Conservation (phyloP, 257 asterid genomes). For the Rauvolfia tetraphylla region DNA sequence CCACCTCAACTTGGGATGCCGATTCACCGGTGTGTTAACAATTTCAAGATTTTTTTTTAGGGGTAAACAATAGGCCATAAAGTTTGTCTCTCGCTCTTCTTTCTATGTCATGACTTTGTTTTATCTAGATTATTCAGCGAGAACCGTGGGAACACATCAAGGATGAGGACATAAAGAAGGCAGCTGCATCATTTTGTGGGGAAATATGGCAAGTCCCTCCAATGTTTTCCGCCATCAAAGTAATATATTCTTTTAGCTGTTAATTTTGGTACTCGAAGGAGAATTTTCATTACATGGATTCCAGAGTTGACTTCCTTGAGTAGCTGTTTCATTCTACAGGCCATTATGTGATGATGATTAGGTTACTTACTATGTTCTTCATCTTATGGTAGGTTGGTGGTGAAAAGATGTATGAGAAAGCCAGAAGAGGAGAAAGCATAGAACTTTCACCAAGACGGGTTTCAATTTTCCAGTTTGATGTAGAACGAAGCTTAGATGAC, state of each 20-base stretch:
- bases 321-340: background rate
- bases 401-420: slow-evolving; percentile 94
- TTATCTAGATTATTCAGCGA: slow-evolving; percentile 68
- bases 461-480: slow-evolving; percentile 68
- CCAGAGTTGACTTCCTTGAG: background rate
- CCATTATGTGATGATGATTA: background rate
- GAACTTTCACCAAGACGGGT: slow-evolving; percentile 91
- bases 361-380: slow-evolving; percentile 8
- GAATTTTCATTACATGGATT: background rate
- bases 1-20: slow-evolving; percentile 99
- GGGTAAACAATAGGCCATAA: background rate
- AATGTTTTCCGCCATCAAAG: slow-evolving; percentile 98
- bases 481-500: slow-evolving; percentile 91
- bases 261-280: background rate
- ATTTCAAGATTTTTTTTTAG: slow-evolving; percentile 17
- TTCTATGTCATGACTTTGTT: background rate
- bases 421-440: slow-evolving; percentile 92
- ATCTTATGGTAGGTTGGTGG: slow-evolving; percentile 74
- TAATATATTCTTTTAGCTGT: slow-evolving; percentile 9
- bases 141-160: slow-evolving; percentile 97
- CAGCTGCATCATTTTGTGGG: slow-evolving; percentile 76
- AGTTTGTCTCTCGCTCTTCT: slow-evolving; percentile 1
- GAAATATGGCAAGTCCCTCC: slow-evolving; percentile 99
- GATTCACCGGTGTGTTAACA: slow-evolving; percentile 78
- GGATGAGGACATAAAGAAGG: slow-evolving; percentile 74